phyloP scores from a whole-genome alignment of 2,329 filamentous ascomycete species.

The Beauveria sp. region DNA sequence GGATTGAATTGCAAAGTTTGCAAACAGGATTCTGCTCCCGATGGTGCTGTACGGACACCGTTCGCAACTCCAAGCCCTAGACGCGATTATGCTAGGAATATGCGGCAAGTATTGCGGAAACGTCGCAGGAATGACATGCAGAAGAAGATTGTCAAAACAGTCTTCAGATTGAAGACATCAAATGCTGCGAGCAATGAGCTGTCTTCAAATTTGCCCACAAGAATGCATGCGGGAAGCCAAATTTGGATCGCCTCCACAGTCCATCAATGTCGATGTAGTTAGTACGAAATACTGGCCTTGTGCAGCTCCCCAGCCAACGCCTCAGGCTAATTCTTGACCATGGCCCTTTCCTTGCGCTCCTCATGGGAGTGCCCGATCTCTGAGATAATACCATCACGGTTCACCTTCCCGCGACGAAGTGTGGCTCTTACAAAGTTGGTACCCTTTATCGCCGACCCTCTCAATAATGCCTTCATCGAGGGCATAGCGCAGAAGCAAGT shows the following conservation, averaged over 20 bases:
- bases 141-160: neutral
- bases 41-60: neutral
- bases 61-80: neutral
- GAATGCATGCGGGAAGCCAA: too few relatives aligned
- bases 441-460: slow-evolving; percentile 28
- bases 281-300: too few relatives aligned
- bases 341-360: neutral
- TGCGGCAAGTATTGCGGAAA: neutral
- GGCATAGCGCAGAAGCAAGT: slow-evolving; percentile 52
- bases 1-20: neutral
- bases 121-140: neutral
- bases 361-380: too few relatives aligned
- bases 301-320: too few relatives aligned
- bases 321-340: too few relatives aligned
- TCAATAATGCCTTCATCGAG: slow-evolving; percentile 58
- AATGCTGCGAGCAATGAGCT: neutral
- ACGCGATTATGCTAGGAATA: neutral
- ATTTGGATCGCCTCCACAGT: too few relatives aligned
- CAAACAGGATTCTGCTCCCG: neutral
- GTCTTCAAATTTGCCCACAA: too few relatives aligned
- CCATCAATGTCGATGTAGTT: too few relatives aligned
- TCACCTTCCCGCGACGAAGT: neutral
- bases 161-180: neutral
- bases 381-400: neutral
- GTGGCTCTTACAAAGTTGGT: neutral